Base-by-base conservation (phyloP, 345 rosid genomes). In the Triadica sebifera region DNA sequence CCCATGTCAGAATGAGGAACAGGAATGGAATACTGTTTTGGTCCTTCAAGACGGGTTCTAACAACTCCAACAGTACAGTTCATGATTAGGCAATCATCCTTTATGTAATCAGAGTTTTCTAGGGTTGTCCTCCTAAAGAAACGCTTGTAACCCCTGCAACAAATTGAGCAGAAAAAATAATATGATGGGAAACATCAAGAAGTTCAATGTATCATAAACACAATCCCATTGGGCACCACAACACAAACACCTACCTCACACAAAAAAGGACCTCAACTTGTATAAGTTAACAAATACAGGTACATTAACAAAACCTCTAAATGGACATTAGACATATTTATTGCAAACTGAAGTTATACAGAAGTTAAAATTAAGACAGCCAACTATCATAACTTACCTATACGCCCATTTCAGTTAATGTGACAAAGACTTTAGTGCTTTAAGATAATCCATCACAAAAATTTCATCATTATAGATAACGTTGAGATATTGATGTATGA, bases 31-130 rank as follows among this genome's bases (percentile, higher is more conserved):
- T 83, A 85, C 55, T 76, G 86, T 80, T 89, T 91, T 1, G 98
- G 91, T 49, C 90, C 92, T 78, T 93, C 91, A 5, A 83, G 82
- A 55, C 88, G 91, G 19, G 86, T 83, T 85, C 90, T 88, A 63
- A 96, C 98, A 56, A 91, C 97, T 24, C 98, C 99, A 63, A 93
- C 96, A 56, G 97, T 93, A 80, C 98, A 93, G 78, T 87, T 90
- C 80, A 96, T 77, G 78, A 88, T 58, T 52, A 96, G 89, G 78
- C 93, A 88, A 72, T 93, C 93, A 71, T 91, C 90, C 86, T 91
- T 96, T 46, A 93, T 69, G 78, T 80, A 96, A 60, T 91, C 94
- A 50, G 98, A 93, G 17, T 88, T 81, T 75, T 96, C 98, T 62
- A 93, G 80, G 67, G 85, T 83, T 19, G 89, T 81, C 78, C 97